Evolutionary conservation across 169 alveolate genomes (phyloP), one percentile per base, ranked within the genome.

Genomic region (Cryptosporidium sp.): DNA sequence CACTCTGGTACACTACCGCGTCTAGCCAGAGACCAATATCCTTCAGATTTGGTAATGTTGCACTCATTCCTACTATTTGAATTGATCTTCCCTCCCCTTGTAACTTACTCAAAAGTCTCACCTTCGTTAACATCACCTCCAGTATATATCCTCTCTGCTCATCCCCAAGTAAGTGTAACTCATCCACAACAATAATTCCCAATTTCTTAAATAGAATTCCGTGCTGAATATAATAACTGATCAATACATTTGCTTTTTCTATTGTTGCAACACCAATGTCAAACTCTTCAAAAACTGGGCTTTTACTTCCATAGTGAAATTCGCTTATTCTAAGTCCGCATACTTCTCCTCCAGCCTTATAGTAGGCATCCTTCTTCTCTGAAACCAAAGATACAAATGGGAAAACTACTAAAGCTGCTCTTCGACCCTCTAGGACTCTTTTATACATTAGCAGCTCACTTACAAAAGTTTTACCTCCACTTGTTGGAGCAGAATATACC

Each of bases 401-500:
- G 69, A 93, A 87, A 31, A 94, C 92, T 31, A 93, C 91, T n/a
- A 95, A 29, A 23, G 94, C 94, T 29, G 93, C 92, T 61, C 86
- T 71, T 21, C 59, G 14, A 29, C 55, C 41, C 23, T 91, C 70
- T 10, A 75, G 37, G 23, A 69, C 91, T 50, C 84, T 91, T 69
- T 85, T 85, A 35, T 91, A 68, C 93, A 94, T 86, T 37, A 94
- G 31, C 29, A 95, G 52, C 39, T 95, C 97, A 31, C 95, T 92
- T 12, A 95, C 97, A 26, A 95, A 73, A 18, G 96, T 84, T 75
- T 95, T 95, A n/a, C 97, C 97, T 3, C 96, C 96, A 50, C 96
- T 91, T 16, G 97, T 95, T 33, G 97, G 97, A 14, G 97, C 96
- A 33, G 95, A 93, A 87, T 95, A 95, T 33, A 95, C 91, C 39